These are phyloP conservation scores for Diplodia seriata DNA, from an alignment of 2,329 filamentous ascomycete species.

Conservation along the genomic window DNA sequence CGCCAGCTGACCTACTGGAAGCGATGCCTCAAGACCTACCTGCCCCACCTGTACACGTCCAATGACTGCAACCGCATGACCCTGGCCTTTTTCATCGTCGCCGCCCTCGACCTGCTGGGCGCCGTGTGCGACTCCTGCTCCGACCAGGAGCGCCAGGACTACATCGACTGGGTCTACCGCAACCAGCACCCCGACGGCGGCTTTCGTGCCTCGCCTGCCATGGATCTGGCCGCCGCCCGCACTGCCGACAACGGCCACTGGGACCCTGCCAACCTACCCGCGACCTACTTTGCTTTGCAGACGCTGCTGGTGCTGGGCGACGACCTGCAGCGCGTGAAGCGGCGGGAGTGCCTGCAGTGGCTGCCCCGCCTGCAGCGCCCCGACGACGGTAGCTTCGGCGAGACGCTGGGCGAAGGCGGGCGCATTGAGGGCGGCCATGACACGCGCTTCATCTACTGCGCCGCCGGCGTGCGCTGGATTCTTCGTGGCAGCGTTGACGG, in stretches of 20 bases:
- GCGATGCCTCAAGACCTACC: conserved; percentile 79
- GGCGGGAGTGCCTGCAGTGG: conserved; percentile 74
- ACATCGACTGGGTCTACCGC: conserved; percentile 78
- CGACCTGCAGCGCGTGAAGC: conserved; percentile 67
- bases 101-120: conserved; percentile 81
- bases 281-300: conserved; percentile 87
- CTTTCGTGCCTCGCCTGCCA: conserved; percentile 85
- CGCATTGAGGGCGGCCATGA: conserved; percentile 79
- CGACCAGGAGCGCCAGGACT: conserved; percentile 60
- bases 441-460: conserved; percentile 87
- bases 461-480: conserved; percentile 81
- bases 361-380: conserved; percentile 75
- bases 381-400: conserved; percentile 86
- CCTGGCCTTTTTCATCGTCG: conserved; percentile 86
- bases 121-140: conserved; percentile 64
- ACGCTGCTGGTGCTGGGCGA: conserved; percentile 72
- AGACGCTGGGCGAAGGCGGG: conserved; percentile 69
- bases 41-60: conserved; percentile 83
- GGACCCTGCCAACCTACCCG: conserved; percentile 83
- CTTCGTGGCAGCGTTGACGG: conserved; percentile 68
- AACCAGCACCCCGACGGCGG: conserved; percentile 88
- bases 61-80: conserved; percentile 92
- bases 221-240: conserved; percentile 55
- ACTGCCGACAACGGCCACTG: conserved; percentile 56
- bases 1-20: conserved; percentile 89